Conservation (phyloP, 73 alveolate species). For the Paraurostyla sp. region DNA sequence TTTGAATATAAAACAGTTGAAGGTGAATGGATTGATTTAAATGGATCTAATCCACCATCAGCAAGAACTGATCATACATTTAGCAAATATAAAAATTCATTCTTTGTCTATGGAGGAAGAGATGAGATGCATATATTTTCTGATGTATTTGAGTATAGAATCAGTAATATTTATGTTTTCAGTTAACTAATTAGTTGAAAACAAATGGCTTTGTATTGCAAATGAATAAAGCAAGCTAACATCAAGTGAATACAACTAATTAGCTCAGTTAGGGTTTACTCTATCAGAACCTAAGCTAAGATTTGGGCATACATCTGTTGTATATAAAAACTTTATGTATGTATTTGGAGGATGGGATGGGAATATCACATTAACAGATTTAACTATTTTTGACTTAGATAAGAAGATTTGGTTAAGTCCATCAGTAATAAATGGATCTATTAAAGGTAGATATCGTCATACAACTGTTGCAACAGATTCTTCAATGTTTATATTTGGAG, state of each 20-base stretch:
- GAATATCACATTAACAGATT: slow-evolving; percentile 84
- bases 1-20: slow-evolving; percentile 68
- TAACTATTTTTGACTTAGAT: slow-evolving; percentile 79
- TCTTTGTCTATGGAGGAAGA: slow-evolving; percentile 82
- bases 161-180: neutral
- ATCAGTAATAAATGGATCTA: slow-evolving; percentile 17
- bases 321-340: slow-evolving; percentile 80
- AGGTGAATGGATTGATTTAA: slow-evolving; percentile 50
- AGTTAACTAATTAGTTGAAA: neutral
- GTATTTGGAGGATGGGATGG: slow-evolving; percentile 99
- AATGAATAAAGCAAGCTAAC: neutral
- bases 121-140: slow-evolving; percentile 70
- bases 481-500: slow-evolving; percentile 81
- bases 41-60: slow-evolving; percentile 33
- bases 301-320: slow-evolving; percentile 93
- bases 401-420: slow-evolving; percentile 79
- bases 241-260: neutral
- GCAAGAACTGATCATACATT: slow-evolving; percentile 82
- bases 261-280: neutral
- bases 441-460: slow-evolving; percentile 85
- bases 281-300: slow-evolving; percentile 77
- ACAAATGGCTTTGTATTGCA: slow-evolving; percentile 30
- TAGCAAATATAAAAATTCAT: slow-evolving; percentile 13
- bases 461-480: slow-evolving; percentile 73
- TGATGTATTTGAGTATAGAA: slow-evolving; percentile 41